Conservation (phyloP, 345 rosid species). For the Crucihimalaya himalaica region DNA sequence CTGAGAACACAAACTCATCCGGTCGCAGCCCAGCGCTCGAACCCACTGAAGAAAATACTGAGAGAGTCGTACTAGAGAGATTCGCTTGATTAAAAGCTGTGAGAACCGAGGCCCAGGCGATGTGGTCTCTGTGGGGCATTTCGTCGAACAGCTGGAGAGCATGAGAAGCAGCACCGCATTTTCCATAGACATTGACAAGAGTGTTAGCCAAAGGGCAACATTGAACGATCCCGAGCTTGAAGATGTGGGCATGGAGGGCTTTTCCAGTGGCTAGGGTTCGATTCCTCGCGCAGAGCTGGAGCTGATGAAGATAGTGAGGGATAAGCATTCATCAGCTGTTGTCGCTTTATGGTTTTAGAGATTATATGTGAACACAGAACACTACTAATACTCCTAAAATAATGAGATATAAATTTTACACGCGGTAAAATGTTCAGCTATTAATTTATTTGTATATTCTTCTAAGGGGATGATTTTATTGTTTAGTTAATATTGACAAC, state of each 20-base stretch:
- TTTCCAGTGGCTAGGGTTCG: constrained; percentile 39
- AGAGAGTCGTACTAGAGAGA: constrained; percentile 52
- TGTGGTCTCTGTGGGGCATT: constrained; percentile 62
- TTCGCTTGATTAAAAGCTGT: constrained; percentile 58
- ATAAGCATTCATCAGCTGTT: constrained; percentile 49
- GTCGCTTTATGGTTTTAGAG: not conserved
- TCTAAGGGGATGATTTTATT: too few relatives aligned
- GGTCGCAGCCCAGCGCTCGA: constrained; percentile 42
- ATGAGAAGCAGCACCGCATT: constrained; percentile 48
- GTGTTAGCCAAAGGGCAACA: constrained; percentile 48
- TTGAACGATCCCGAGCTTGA: constrained; percentile 51
- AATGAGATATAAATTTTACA: too few relatives aligned
- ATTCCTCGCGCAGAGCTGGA: constrained; percentile 45
- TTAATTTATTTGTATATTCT: too few relatives aligned
- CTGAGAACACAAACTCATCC: constrained; percentile 65
- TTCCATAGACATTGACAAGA: constrained; percentile 51
- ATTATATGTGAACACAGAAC: not conserved
- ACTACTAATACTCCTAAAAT: too few relatives aligned
- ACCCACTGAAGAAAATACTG: constrained; percentile 43
- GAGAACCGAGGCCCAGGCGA: constrained; percentile 74
- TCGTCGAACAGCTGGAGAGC: constrained; percentile 60
- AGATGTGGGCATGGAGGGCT: constrained; percentile 52
- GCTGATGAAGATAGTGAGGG: constrained; percentile 48
- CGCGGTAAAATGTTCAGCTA: too few relatives aligned
- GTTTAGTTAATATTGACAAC: not conserved